Evolutionary conservation across 2,329 filamentous ascomycete genomes (phyloP).

Genomic region (Colletotrichum lentis): DNA sequence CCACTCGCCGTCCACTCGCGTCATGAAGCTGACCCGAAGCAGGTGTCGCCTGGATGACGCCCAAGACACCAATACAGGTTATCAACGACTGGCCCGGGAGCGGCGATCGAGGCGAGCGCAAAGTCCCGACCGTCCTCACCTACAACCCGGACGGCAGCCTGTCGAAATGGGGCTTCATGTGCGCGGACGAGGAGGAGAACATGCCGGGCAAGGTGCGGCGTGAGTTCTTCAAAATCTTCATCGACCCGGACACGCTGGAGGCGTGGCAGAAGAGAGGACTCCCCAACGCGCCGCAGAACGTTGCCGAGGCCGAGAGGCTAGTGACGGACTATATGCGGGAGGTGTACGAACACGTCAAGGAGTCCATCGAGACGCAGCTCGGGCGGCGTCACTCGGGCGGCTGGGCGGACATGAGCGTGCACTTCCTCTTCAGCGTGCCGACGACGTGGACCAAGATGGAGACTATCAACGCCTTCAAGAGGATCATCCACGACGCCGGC

Average conservation of each 20-base stretch:
- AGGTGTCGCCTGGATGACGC: slow-evolving; percentile 52
- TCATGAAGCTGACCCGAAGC: slow-evolving; percentile 4
- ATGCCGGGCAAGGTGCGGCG: slow-evolving; percentile 47
- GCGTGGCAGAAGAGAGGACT: slow-evolving; percentile 55
- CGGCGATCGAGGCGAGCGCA: slow-evolving; percentile 61
- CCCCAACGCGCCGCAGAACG: slow-evolving; percentile 51
- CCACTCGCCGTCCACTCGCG: too few species aligned
- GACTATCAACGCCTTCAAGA: slow-evolving; percentile 61
- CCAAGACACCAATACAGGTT: slow-evolving; percentile 51
- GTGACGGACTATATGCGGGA: slow-evolving; percentile 59
- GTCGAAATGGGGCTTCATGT: slow-evolving; percentile 63
- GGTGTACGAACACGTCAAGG: slow-evolving; percentile 59
- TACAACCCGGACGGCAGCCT: slow-evolving; percentile 54
- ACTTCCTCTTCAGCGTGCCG: slow-evolving; percentile 65
- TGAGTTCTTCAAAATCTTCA: slow-evolving; percentile 66
- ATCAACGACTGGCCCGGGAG: slow-evolving; percentile 64
- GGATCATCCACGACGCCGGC: slow-evolving; percentile 56
- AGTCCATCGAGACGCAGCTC: slow-evolving; percentile 52
- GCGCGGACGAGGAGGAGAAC: slow-evolving; percentile 56
- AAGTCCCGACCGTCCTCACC: slow-evolving; percentile 61
- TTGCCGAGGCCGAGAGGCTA: slow-evolving; percentile 56
- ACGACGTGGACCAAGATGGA: slow-evolving; percentile 63
- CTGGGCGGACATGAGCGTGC: slow-evolving; percentile 57
- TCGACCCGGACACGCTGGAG: slow-evolving; percentile 56
- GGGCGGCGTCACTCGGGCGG: slow-evolving; percentile 49